Conservation (phyloP, 1,284 basidiomycete species). For the Phellopilus nigrolimitatus region DNA sequence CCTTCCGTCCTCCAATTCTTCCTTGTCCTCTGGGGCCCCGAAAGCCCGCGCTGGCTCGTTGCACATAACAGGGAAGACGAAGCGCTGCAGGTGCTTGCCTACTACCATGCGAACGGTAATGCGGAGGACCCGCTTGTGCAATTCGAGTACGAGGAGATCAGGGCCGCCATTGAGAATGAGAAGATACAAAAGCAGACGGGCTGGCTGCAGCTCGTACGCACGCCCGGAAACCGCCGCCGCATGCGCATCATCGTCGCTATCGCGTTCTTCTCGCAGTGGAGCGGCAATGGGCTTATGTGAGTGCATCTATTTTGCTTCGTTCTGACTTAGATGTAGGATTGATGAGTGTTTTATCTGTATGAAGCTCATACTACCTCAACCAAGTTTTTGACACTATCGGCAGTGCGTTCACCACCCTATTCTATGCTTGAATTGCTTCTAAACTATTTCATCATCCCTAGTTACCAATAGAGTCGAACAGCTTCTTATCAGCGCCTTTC, state of each 20-base stretch:
- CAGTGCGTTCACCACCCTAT: conserved; percentile 25
- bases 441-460: conserved; percentile 1
- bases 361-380: conserved; percentile 40
- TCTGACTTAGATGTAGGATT: too few relatives aligned
- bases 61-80: conserved; percentile 23
- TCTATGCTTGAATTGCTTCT: neutral
- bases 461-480: conserved; percentile 18
- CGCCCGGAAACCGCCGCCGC: conserved; percentile 30
- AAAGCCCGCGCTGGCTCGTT: conserved; percentile 37
- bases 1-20: conserved; percentile 32
- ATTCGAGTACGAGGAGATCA: conserved; percentile 28
- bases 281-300: conserved; percentile 20
- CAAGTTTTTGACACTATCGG: conserved; percentile 48
- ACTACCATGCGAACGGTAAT: conserved; percentile 26
- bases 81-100: conserved; percentile 24
- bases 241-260: conserved; percentile 28
- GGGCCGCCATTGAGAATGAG: conserved; percentile 27
- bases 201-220: conserved; percentile 28
- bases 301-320: neutral
- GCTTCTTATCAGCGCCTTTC: conserved; percentile 40
- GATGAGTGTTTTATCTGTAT: neutral
- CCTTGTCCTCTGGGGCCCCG: conserved; percentile 32
- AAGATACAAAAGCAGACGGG: conserved; percentile 18
- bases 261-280: conserved; percentile 32
- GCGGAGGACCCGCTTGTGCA: conserved; percentile 28